phyloP scores from a whole-genome alignment of 108 stramenopile genomes.

The Pseudonitzschia multistriata region DNA sequence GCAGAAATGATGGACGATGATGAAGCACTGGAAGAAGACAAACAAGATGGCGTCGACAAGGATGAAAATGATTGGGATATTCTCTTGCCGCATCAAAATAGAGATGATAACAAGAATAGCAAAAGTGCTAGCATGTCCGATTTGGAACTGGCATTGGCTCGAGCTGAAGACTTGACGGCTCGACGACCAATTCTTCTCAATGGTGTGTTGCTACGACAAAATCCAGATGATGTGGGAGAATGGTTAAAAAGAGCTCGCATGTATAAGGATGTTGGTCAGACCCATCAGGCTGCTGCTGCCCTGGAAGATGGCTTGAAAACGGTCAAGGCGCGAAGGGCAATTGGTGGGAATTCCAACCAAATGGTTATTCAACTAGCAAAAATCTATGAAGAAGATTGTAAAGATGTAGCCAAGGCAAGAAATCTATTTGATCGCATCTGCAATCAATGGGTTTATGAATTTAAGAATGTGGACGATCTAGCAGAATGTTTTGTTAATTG shows the following conservation, averaged over 20 bases:
- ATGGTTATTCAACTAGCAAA: slow-evolving; percentile 81
- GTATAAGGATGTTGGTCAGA: slow-evolving; percentile 47
- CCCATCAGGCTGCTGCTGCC: slow-evolving; percentile 55
- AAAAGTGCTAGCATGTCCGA: slow-evolving; percentile 48
- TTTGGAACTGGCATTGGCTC: slow-evolving; percentile 89
- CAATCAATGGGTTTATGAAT: slow-evolving; percentile 54
- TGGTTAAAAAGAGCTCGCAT: slow-evolving; percentile 93
- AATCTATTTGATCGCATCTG: slow-evolving; percentile 77
- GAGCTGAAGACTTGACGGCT: slow-evolving; percentile 92
- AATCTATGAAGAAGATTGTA: slow-evolving; percentile 77
- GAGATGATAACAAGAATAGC: slow-evolving; percentile 10
- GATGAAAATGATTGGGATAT: slow-evolving; percentile 57
- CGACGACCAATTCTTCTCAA: slow-evolving; percentile 92
- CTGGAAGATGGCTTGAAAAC: slow-evolving; percentile 79
- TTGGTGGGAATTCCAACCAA: slow-evolving; percentile 74
- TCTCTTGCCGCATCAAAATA: slow-evolving; percentile 42
- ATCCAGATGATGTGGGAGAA: slow-evolving; percentile 95
- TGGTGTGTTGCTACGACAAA: slow-evolving; percentile 92
- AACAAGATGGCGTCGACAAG: slow-evolving; percentile 43
- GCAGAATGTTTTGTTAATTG: slow-evolving; percentile 88
- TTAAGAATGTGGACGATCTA: slow-evolving; percentile 88
- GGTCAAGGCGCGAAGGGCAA: slow-evolving; percentile 56
- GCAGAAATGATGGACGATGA: slow-evolving; percentile 49
- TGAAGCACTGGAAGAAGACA: slow-evolving; percentile 60
- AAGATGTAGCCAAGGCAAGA: slow-evolving; percentile 76